Evolutionary conservation across 2,329 filamentous ascomycete genomes (phyloP).

Genomic region (Endoconidiophora laricicola): DNA sequence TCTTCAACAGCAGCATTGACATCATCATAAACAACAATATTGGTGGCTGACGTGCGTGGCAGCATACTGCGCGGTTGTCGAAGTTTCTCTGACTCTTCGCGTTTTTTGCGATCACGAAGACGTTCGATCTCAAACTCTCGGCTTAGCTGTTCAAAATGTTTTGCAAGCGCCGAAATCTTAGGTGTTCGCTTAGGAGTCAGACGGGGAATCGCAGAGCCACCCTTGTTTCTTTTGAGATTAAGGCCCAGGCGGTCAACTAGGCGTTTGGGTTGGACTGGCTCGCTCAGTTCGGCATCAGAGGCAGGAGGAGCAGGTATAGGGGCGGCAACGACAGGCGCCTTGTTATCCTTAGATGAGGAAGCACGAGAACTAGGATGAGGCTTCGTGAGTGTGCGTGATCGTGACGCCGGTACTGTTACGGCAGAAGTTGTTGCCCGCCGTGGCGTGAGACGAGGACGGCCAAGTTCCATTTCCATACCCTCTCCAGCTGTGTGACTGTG

Average conservation of each 20-base stretch:
- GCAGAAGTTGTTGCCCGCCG: constrained; percentile 1
- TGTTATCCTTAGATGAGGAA: neutral
- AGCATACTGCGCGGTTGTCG: constrained; percentile 59
- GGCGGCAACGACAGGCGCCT: neutral
- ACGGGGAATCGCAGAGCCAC: constrained; percentile 69
- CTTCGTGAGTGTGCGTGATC: constrained; percentile 6
- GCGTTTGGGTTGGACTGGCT: constrained; percentile 34
- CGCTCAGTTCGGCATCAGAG: neutral
- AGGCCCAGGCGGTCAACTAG: constrained; percentile 57
- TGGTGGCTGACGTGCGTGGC: constrained; percentile 77
- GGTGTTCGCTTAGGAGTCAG: constrained; percentile 62
- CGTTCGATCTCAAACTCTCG: constrained; percentile 93
- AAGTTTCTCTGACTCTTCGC: constrained; percentile 53
- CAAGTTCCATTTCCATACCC: constrained; percentile 29
- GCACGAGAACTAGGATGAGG: neutral
- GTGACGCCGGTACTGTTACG: neutral
- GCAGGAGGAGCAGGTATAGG: no score
- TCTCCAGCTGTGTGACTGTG: constrained; percentile 20
- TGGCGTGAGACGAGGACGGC: constrained; percentile 21
- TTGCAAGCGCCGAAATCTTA: constrained; percentile 79
- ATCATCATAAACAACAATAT: constrained; percentile 89
- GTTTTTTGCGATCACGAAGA: constrained; percentile 65
- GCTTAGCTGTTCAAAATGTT: constrained; percentile 91
- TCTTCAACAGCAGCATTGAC: constrained; percentile 87
- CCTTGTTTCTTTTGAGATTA: constrained; percentile 42